Evolutionary conservation across 1,284 basidiomycete genomes (phyloP).

Genomic region (Austropuccinia psidii): DNA sequence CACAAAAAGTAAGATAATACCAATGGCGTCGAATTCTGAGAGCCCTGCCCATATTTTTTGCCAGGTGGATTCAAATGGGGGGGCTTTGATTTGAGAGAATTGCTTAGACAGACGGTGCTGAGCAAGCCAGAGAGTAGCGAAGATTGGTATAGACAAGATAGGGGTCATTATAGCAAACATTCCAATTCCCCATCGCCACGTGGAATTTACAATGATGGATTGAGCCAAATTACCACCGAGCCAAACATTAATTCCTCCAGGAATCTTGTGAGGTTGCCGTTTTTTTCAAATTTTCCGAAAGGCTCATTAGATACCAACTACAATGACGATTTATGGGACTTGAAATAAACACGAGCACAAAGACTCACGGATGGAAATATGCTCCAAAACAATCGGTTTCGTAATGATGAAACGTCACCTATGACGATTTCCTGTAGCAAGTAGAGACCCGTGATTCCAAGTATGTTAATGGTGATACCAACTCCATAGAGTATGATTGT

Average conservation of each 20-base stretch:
- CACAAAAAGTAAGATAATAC: slow-evolving; percentile 46
- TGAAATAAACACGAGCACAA: too few species aligned
- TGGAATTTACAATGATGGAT: slow-evolving; percentile 37
- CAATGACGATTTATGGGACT: too few species aligned
- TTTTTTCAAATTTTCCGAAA: too few species aligned
- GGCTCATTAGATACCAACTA: too few species aligned
- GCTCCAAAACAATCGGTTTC: slow-evolving; percentile 47
- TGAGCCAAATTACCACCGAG: slow-evolving; percentile 43
- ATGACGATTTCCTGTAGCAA: slow-evolving; percentile 47
- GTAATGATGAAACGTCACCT: slow-evolving; percentile 45
- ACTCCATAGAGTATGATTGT: slow-evolving; percentile 44
- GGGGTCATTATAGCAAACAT: slow-evolving; percentile 47
- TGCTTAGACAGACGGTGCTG: slow-evolving; percentile 40
- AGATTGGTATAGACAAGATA: slow-evolving; percentile 44
- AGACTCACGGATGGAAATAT: slow-evolving; percentile 46
- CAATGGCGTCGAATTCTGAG: slow-evolving; percentile 48
- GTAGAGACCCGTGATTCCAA: slow-evolving; percentile 47
- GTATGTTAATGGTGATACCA: slow-evolving; percentile 47
- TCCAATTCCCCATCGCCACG: slow-evolving; percentile 37
- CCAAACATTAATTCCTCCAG: slow-evolving; percentile 45
- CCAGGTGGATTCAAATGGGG: too few species aligned
- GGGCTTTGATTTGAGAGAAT: slow-evolving; percentile 26
- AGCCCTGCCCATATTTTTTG: slow-evolving; percentile 37
- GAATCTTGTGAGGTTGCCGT: too few species aligned
- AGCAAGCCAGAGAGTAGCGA: slow-evolving; percentile 34